phyloP scores from a whole-genome alignment of 2,329 filamentous ascomycete species.

The Fusarium duplospermum region DNA sequence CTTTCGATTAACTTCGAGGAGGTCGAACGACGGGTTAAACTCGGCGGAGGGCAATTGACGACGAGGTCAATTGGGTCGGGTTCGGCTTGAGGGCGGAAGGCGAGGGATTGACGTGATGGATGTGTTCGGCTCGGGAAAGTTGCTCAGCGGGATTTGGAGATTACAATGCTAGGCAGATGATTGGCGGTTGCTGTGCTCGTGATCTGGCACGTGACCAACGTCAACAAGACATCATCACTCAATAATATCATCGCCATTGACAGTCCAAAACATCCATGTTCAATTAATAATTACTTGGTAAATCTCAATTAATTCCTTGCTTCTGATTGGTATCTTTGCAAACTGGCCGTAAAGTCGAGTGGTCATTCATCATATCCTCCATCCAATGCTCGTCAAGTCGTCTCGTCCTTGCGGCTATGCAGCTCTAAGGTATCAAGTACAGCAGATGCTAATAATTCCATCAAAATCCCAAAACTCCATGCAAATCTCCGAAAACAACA shows the following conservation, averaged over 20 bases:
- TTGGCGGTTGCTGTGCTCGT: slow-evolving; percentile 47
- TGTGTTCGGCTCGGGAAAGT: slow-evolving; percentile 46
- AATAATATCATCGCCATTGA: background rate
- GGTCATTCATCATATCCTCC: slow-evolving; percentile 22
- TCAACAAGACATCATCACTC: slow-evolving; percentile 8
- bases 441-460: slow-evolving; percentile 10
- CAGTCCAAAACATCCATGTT: background rate
- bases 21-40: slow-evolving; percentile 16
- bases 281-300: background rate
- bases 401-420: slow-evolving; percentile 27
- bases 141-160: slow-evolving; percentile 54
- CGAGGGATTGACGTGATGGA: slow-evolving; percentile 46
- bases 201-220: slow-evolving; percentile 45
- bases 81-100: slow-evolving; percentile 38
- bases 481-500: slow-evolving; percentile 7
- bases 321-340: background rate
- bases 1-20: slow-evolving; percentile 23
- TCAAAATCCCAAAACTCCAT: slow-evolving; percentile 30
- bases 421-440: slow-evolving; percentile 24
- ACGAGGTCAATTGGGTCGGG: slow-evolving; percentile 42
- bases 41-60: slow-evolving; percentile 43
- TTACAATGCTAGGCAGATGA: slow-evolving; percentile 55
- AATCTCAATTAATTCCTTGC: background rate
- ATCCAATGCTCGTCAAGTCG: slow-evolving; percentile 33
- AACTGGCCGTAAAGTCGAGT: slow-evolving; percentile 4